Base-by-base conservation (phyloP, 2,329 filamentous ascomycete genomes). In the Thelonectria olida region DNA sequence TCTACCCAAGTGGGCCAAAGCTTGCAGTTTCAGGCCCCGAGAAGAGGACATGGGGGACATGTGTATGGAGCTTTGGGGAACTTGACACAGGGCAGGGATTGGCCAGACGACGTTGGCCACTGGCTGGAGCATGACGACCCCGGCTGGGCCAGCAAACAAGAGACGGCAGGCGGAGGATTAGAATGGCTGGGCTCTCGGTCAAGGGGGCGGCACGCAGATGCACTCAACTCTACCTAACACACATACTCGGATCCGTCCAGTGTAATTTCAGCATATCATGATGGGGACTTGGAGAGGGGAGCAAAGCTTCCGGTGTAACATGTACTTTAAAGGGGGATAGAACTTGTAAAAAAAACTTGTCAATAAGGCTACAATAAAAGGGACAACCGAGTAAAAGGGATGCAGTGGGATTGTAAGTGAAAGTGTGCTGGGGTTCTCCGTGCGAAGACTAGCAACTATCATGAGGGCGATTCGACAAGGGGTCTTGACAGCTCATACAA, bases 161-260 rank as follows among this genome's bases (percentile, higher is more conserved):
- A 56, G 17, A 50, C 34, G 54, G 45, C 45, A 39, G 13, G 38
- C 28, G 38, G 45, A 48, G 28, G 34, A 44, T 19, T 39, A 58
- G 42, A 54, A 36, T 49, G 63, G 52, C 54, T 58, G 47, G 44
- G 59, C 41, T 55, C 44, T 55, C 55, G 27, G 63, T 56, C 61
- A 63, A 58, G 60, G 61, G 64, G 61, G 64, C 59, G 59, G 60
- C 64, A 69, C 28, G 66, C 64, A 67, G 57, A 60, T 62, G 63
- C 70, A 71, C 70, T 71, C 70, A 71, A 72, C 70, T 72, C 70
- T 71, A 72, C 60, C 61, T 62, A 60, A 66, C 61, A 68, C 64
- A 59, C 64, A 59, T 55, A 65, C 62, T 63, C 58, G 67, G 58
- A 67, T 67, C 61, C 54, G 61, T 67, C 63, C 59, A 67, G 50